Conservation (phyloP, 495 filamentous ascomycete genomes). For the Neurospora sp. region DNA sequence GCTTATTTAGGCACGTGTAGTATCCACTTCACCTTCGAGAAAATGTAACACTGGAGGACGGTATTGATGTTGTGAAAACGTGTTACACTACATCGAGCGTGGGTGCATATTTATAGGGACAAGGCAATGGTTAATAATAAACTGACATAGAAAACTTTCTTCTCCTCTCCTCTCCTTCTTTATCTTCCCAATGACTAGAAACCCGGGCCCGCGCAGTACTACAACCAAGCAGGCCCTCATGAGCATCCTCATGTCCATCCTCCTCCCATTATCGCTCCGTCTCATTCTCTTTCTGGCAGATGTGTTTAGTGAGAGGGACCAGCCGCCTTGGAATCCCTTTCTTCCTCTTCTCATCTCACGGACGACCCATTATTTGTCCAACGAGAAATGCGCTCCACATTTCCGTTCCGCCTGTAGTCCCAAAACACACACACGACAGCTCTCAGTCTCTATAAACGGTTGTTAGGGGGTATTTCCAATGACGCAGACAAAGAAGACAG, state of each 20-base stretch:
- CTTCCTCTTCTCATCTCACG: neutral
- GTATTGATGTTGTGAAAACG: neutral
- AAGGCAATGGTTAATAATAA: neutral
- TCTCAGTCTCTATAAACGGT: constrained; percentile 9
- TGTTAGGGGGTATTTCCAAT: constrained; percentile 10
- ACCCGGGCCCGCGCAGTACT: neutral
- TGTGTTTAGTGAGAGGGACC: neutral
- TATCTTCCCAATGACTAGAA: neutral
- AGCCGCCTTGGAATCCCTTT: neutral
- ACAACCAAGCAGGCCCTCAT: neutral
- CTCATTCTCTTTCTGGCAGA: neutral
- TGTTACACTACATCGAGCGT: neutral
- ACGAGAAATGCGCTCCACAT: neutral
- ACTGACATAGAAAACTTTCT: neutral
- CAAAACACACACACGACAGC: neutral
- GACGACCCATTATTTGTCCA: neutral
- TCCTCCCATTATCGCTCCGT: neutral
- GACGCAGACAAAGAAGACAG: constrained; percentile 3
- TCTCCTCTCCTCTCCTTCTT: neutral
- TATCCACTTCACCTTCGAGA: neutral
- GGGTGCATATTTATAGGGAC: neutral
- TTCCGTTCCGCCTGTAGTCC: neutral
- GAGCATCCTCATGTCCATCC: neutral
- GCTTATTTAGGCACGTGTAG: neutral
- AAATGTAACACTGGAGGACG: neutral